phyloP scores from a whole-genome alignment of 495 filamentous ascomycete genomes.

The Penicillium arizonense region DNA sequence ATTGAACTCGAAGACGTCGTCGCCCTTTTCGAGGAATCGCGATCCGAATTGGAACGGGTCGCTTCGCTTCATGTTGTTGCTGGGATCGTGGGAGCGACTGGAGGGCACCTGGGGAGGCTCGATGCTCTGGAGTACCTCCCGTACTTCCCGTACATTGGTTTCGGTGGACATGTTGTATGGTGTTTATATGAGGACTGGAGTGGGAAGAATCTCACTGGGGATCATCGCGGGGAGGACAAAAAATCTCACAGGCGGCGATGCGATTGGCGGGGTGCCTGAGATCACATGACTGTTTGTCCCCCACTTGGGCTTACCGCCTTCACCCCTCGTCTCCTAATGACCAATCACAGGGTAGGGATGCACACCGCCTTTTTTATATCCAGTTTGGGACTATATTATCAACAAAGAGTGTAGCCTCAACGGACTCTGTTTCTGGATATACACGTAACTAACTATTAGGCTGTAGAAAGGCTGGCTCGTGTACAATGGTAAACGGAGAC shows the following conservation, averaged over 20 bases:
- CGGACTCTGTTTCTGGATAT: too few relatives aligned
- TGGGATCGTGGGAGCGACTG: slow-evolving; percentile 52
- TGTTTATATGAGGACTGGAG: neutral
- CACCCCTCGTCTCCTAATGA: rapidly evolving
- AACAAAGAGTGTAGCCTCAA: too few relatives aligned
- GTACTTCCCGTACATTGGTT: slow-evolving; percentile 19
- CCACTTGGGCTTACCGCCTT: neutral
- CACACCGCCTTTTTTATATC: neutral
- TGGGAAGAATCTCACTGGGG: neutral
- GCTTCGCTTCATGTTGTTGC: slow-evolving; percentile 68
- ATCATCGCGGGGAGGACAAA: slow-evolving; percentile 10
- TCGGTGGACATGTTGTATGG: slow-evolving; percentile 21
- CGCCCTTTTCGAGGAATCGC: slow-evolving; percentile 73
- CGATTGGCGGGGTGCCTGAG: slow-evolving; percentile 1
- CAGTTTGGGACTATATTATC: neutral
- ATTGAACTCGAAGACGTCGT: slow-evolving; percentile 93
- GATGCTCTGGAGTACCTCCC: slow-evolving; percentile 42
- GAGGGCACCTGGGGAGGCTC: slow-evolving; percentile 41
- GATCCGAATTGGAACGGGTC: slow-evolving; percentile 96
- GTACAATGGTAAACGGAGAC: too few relatives aligned
- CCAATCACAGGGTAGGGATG: neutral
- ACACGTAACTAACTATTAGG: too few relatives aligned
- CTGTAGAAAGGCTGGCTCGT: too few relatives aligned
- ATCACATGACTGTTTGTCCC: neutral
- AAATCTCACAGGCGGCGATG: slow-evolving; percentile 1